Conservation (phyloP, 2,329 filamentous ascomycete genomes). For the Paradendryphiella salina region DNA sequence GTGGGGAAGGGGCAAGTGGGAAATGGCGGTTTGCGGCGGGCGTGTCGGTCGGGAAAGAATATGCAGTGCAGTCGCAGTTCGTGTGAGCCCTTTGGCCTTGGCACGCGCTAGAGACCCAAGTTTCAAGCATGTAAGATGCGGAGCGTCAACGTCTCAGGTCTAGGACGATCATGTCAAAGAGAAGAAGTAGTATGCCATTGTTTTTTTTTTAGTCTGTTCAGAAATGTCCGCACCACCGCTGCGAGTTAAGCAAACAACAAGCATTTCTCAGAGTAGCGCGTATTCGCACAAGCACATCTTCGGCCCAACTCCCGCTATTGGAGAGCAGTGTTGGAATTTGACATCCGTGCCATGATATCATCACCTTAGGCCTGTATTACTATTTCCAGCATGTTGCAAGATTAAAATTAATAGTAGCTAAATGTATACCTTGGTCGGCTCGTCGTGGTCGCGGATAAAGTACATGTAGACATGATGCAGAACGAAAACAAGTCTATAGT, state of each 20-base stretch:
- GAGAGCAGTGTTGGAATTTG: slow-evolving; percentile 92
- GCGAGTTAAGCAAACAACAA: slow-evolving; percentile 8
- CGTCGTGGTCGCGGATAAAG: slow-evolving; percentile 31
- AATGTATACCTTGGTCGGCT: slow-evolving; percentile 17
- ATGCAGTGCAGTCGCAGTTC: slow-evolving; percentile 29
- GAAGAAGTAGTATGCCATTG: background rate
- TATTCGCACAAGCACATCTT: slow-evolving; percentile 76
- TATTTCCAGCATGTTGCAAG: slow-evolving; percentile 1
- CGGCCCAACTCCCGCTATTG: slow-evolving; percentile 93
- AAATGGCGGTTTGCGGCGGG: slow-evolving; percentile 21
- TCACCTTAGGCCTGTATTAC: slow-evolving; percentile 7
- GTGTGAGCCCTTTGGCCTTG: slow-evolving; percentile 19
- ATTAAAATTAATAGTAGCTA: slow-evolving; percentile 34
- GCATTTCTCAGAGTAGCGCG: slow-evolving; percentile 21
- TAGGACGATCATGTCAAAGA: slow-evolving; percentile 16
- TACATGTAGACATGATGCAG: slow-evolving; percentile 35
- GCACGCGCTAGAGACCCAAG: slow-evolving; percentile 18
- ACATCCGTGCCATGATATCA: slow-evolving; percentile 83
- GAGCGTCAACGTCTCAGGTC: slow-evolving; percentile 12
- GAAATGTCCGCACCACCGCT: slow-evolving; percentile 29
- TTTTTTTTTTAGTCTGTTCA: background rate
- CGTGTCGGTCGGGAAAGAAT: slow-evolving; percentile 30
- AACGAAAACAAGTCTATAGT: slow-evolving; percentile 38
- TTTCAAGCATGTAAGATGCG: slow-evolving; percentile 18
- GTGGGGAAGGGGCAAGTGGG: slow-evolving; percentile 17